Evolutionary conservation across 2,329 filamentous ascomycete species (phyloP).

Genomic region (Phyllosticta ampelicida): DNA sequence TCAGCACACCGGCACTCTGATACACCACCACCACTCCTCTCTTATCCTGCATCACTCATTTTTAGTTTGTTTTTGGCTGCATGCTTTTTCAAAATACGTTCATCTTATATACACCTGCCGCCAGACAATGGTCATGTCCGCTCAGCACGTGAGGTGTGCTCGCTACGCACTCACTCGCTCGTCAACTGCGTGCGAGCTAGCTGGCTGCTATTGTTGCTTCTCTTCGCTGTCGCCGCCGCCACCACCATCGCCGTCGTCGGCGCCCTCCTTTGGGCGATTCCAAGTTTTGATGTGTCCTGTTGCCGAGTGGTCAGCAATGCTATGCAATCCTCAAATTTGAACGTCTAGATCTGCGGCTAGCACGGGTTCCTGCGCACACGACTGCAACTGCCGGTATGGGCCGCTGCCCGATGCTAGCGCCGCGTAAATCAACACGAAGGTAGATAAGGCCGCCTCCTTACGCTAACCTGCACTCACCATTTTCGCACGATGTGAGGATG

Average conservation of each 20-base stretch:
- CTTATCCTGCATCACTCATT: not conserved
- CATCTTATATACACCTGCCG: not conserved
- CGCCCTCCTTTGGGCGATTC: slow-evolving; percentile 49
- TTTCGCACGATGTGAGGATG: slow-evolving; percentile 85
- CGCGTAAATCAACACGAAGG: slow-evolving; percentile 10
- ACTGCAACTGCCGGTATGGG: slow-evolving; percentile 6
- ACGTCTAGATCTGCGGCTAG: not conserved
- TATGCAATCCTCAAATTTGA: too few relatives aligned
- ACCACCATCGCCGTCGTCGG: slow-evolving; percentile 23
- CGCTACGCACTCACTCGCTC: too few relatives aligned
- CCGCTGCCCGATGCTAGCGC: slow-evolving; percentile 8
- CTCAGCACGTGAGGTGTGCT: not conserved
- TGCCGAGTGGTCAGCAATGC: slow-evolving; percentile 8
- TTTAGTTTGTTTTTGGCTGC: not conserved
- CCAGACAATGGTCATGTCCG: not conserved
- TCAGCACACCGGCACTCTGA: not conserved
- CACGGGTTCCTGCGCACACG: slow-evolving; percentile 10
- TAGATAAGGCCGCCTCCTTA: not conserved
- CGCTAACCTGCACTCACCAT: slow-evolving; percentile 49
- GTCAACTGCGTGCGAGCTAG: too few relatives aligned
- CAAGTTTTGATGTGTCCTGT: slow-evolving; percentile 66
- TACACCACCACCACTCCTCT: too few relatives aligned
- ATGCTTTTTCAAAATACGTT: not conserved
- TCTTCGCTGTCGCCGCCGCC: slow-evolving; percentile 19
- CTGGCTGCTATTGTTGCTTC: slow-evolving; percentile 14